These are phyloP conservation scores for Sporothrix humicola DNA, from an alignment of 2,329 filamentous ascomycete genomes.

Conservation along the genomic window DNA sequence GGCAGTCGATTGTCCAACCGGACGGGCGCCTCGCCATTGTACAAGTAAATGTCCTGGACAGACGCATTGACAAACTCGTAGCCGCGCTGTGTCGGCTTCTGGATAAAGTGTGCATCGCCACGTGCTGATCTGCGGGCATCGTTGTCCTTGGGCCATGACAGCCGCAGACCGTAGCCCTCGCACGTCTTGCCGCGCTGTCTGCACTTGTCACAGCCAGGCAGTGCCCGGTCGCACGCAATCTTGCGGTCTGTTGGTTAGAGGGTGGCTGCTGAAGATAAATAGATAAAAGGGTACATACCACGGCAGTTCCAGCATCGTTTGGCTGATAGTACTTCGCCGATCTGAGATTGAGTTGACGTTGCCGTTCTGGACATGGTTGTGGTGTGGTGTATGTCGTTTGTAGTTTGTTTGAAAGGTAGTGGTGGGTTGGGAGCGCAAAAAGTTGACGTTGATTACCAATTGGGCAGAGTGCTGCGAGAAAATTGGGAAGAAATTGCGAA, in stretches of 20 bases:
- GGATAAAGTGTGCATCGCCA: constrained; percentile 22
- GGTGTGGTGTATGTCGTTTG: not conserved
- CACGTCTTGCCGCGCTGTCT: constrained; percentile 30
- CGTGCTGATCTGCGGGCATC: constrained; percentile 17
- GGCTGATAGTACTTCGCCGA: not conserved
- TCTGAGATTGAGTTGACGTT: not conserved
- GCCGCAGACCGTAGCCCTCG: constrained; percentile 35
- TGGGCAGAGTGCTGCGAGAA: not conserved
- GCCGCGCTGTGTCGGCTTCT: not conserved
- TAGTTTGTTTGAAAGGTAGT: not conserved
- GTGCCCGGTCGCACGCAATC: constrained; percentile 35
- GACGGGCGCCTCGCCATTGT: not conserved
- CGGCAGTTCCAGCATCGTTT: constrained; percentile 35
- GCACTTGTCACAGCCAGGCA: constrained; percentile 35
- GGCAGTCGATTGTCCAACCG: not conserved
- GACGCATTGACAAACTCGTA: constrained; percentile 34
- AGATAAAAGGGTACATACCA: not conserved
- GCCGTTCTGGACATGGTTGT: not conserved
- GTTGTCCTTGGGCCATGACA: constrained; percentile 36
- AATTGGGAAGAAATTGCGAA: not conserved
- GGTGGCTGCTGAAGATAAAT: not conserved
- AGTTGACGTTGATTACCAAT: not conserved
- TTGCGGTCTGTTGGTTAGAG: constrained; percentile 32
- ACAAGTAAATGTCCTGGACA: constrained; percentile 27
- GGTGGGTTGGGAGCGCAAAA: not conserved